Conservation (phyloP, 768 basidiomycete species). For the Pseudohyphozyma bogoriensis region DNA sequence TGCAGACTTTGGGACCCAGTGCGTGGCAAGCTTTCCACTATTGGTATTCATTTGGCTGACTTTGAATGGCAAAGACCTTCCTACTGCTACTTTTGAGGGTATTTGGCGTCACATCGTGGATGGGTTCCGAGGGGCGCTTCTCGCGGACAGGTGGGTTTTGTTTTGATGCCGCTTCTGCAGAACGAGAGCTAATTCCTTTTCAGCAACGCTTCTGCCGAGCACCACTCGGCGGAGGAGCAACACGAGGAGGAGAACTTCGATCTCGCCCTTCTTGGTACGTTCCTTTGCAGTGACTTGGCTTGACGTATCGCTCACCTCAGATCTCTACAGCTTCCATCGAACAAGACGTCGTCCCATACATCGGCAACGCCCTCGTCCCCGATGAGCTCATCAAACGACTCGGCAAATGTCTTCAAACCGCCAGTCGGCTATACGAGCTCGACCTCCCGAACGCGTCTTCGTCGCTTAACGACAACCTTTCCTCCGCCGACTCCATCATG, state of each 20-base stretch:
- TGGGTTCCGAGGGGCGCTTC: constrained; percentile 67
- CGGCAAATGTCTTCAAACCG: constrained; percentile 59
- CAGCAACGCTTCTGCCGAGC: constrained; percentile 45
- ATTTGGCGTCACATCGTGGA: constrained; percentile 79
- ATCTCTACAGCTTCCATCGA: constrained; percentile 47
- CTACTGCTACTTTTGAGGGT: constrained; percentile 46
- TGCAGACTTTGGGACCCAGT: background rate
- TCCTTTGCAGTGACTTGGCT: background rate
- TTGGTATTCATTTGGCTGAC: background rate
- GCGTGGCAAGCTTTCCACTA: background rate
- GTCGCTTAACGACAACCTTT: background rate
- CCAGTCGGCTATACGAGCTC: constrained; percentile 54
- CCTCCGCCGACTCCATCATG: background rate
- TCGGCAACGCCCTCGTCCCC: constrained; percentile 60
- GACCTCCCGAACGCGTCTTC: no score
- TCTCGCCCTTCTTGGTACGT: constrained; percentile 55
- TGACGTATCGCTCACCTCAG: rapidly evolving
- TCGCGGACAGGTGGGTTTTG: constrained; percentile 65
- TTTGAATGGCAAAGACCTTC: constrained; percentile 45
- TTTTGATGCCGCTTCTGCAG: background rate
- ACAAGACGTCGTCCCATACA: constrained; percentile 63
- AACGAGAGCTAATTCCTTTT: constrained; percentile 45
- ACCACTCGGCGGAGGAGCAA: constrained; percentile 48
- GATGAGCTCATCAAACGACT: constrained; percentile 60
- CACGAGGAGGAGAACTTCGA: constrained; percentile 78